These are phyloP conservation scores for Dactylellina haptotyla DNA, from an alignment of 2,329 filamentous ascomycete species.

Conservation along the genomic window DNA sequence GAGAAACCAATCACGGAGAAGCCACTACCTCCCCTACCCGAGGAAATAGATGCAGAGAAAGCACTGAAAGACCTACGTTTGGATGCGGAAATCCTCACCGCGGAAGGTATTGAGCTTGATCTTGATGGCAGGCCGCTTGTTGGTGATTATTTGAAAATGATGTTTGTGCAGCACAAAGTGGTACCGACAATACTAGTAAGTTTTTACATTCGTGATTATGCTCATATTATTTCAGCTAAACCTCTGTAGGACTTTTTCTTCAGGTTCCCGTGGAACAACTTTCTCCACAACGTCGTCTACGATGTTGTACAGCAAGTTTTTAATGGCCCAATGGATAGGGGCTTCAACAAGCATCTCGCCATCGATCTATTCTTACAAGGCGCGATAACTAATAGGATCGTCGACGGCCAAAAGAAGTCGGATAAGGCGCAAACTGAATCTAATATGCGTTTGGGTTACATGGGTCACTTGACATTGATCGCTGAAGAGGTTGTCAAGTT, in stretches of 20 bases:
- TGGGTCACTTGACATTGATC: slow-evolving; percentile 96
- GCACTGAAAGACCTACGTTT: slow-evolving; percentile 52
- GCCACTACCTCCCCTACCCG: slow-evolving; percentile 54
- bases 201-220: slow-evolving; percentile 35
- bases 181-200: slow-evolving; percentile 94
- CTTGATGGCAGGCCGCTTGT: slow-evolving; percentile 79
- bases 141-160: slow-evolving; percentile 92
- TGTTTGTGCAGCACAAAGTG: slow-evolving; percentile 93
- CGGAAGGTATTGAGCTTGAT: slow-evolving; percentile 67
- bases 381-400: slow-evolving; percentile 88
- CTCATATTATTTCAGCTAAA: slow-evolving; percentile 25
- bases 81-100: slow-evolving; percentile 35
- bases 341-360: slow-evolving; percentile 88
- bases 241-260: slow-evolving; percentile 87
- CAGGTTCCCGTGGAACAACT: slow-evolving; percentile 99
- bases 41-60: slow-evolving; percentile 44
- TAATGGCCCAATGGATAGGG: slow-evolving; percentile 96
- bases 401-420: slow-evolving; percentile 86
- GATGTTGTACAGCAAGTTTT: slow-evolving; percentile 99
- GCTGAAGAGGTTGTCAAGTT: slow-evolving; percentile 99
- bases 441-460: slow-evolving; percentile 94
- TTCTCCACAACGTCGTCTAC: slow-evolving; percentile 98
- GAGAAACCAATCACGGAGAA: slow-evolving; percentile 56
- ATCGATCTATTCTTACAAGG: slow-evolving; percentile 93
- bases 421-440: slow-evolving; percentile 84